Evolutionary conservation across 164 flowering plant genomes (phyloP).

Genomic region (Kingdonia uniflora): DNA sequence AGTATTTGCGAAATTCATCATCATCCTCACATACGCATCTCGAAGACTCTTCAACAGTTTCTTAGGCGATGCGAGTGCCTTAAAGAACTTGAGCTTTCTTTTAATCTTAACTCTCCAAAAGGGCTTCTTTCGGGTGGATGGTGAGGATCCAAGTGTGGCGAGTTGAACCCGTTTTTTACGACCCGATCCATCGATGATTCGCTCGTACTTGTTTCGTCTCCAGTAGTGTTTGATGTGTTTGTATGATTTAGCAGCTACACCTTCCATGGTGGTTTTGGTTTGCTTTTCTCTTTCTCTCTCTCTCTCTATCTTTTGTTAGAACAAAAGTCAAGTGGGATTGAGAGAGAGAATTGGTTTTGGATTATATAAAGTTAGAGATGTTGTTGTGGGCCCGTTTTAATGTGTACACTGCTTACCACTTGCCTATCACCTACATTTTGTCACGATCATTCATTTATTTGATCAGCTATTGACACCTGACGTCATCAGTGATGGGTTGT

Average conservation of each 20-base stretch:
- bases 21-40: conserved; percentile 72
- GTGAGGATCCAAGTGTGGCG: neutral
- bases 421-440: too few relatives aligned
- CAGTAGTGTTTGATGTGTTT: conserved; percentile 19
- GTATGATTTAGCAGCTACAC: conserved; percentile 10
- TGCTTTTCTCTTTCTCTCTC: too few relatives aligned
- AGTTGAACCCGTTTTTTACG: conserved; percentile 1
- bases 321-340: too few relatives aligned
- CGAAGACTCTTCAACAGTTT: conserved; percentile 37
- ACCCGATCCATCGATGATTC: neutral
- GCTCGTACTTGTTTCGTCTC: conserved; percentile 35
- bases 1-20: conserved; percentile 53
- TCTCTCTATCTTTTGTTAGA: too few relatives aligned
- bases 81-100: conserved; percentile 29
- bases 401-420: too few relatives aligned
- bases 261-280: conserved; percentile 10
- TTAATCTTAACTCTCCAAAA: conserved; percentile 28
- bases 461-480: too few relatives aligned
- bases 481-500: too few relatives aligned
- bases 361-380: too few relatives aligned
- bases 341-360: too few relatives aligned
- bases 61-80: conserved; percentile 25
- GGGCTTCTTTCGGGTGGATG: conserved; percentile 15
- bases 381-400: too few relatives aligned
- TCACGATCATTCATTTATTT: too few relatives aligned